Conservation (phyloP, 495 filamentous ascomycete genomes). For the Thozetella sp. region DNA sequence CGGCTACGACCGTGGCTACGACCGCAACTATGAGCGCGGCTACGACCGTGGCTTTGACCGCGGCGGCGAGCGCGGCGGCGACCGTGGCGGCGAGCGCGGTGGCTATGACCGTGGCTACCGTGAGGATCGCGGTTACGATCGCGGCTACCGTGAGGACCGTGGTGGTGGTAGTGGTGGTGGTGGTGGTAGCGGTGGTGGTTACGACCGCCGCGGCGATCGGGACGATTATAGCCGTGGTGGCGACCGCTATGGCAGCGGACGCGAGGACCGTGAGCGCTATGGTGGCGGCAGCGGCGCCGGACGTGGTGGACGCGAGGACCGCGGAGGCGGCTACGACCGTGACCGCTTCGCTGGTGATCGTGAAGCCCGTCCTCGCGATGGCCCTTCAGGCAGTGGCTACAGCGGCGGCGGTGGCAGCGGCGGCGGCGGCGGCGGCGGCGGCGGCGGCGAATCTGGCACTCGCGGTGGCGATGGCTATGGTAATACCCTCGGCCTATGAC, state of each 20-base stretch:
- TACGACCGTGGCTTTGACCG: conserved; percentile 38
- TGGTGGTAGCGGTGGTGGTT: conserved; percentile 50
- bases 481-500: background rate
- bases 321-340: conserved; percentile 54
- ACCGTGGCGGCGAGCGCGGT: conserved; percentile 50
- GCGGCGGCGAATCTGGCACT: too few species aligned
- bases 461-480: conserved; percentile 4
- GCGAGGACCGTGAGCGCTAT: conserved; percentile 44
- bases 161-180: conserved; percentile 61
- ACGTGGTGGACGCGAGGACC: conserved; percentile 47
- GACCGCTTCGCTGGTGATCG: conserved; percentile 39
- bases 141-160: conserved; percentile 61
- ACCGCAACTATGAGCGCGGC: conserved; percentile 43
- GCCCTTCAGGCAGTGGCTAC: conserved; percentile 48
- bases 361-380: conserved; percentile 52
- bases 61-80: conserved; percentile 56
- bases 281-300: conserved; percentile 40
- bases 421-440: conserved; percentile 60
- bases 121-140: conserved; percentile 49
- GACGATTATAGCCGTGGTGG: conserved; percentile 38
- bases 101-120: conserved; percentile 47
- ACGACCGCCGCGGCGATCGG: conserved; percentile 44
- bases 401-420: conserved; percentile 62
- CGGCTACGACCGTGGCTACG: conserved; percentile 50
- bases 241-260: conserved; percentile 41